phyloP scores from a whole-genome alignment of 2,329 filamentous ascomycete genomes.

The Arthrocladium fulminans region DNA sequence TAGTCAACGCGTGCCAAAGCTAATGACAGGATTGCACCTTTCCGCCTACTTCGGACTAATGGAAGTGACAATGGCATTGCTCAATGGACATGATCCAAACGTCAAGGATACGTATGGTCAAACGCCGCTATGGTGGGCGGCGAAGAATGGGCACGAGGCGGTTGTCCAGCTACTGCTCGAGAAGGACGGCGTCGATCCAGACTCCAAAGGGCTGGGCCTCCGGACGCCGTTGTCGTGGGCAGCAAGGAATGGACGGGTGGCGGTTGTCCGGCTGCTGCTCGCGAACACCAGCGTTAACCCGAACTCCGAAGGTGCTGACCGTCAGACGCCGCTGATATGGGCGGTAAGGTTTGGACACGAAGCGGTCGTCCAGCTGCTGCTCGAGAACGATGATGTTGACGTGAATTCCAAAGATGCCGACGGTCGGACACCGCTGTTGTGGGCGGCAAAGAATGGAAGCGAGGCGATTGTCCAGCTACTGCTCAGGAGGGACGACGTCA shows the following conservation, averaged over 20 bases:
- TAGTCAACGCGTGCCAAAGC: neutral
- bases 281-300: no score
- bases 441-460: constrained; percentile 22
- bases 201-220: constrained; percentile 11
- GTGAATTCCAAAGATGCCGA: constrained; percentile 8
- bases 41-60: neutral
- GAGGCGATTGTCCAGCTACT: constrained; percentile 23
- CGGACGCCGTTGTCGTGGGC: constrained; percentile 24
- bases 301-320: neutral
- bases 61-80: neutral
- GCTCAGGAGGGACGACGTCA: no score
- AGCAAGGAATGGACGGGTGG: constrained; percentile 19
- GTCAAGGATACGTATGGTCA: neutral
- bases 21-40: neutral
- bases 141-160: neutral
- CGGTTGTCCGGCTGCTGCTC: constrained; percentile 24
- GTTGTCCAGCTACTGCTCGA: constrained; percentile 3
- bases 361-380: constrained; percentile 1
- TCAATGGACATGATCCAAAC: neutral
- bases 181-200: neutral
- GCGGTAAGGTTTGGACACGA: neutral
- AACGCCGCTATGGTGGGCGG: neutral
- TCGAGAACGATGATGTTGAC: neutral
- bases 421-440: constrained; percentile 22
- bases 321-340: neutral